phyloP scores from a whole-genome alignment of 1,284 basidiomycete genomes.

The Tilletia indica region DNA sequence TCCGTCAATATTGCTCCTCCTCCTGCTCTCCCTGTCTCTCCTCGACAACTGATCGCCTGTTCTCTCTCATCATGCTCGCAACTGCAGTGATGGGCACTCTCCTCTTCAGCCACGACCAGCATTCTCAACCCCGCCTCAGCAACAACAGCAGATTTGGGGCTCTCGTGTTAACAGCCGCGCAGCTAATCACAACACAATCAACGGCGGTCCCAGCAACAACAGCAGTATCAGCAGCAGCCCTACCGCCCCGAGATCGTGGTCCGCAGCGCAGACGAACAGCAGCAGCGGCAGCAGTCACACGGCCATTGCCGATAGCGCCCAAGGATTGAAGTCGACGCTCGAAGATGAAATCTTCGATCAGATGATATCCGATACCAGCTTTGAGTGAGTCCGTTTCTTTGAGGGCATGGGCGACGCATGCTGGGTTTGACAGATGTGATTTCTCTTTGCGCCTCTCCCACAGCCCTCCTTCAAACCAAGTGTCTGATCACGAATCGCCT shows the following conservation, averaged over 20 bases:
- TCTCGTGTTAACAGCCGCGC: slow-evolving; percentile 2
- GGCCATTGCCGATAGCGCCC: slow-evolving; percentile 18
- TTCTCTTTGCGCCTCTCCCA: slow-evolving; percentile 20
- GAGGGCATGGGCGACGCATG: not conserved
- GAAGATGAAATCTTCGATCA: slow-evolving; percentile 52
- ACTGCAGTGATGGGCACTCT: slow-evolving; percentile 11
- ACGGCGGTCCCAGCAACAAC: not conserved
- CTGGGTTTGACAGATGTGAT: too few relatives aligned
- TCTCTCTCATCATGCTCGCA: too few relatives aligned
- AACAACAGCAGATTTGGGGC: slow-evolving; percentile 11
- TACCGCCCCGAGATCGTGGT: not conserved
- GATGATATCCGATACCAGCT: slow-evolving; percentile 43
- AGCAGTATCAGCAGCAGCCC: not conserved
- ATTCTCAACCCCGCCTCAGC: not conserved
- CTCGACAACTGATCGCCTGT: too few relatives aligned
- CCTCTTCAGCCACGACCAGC: not conserved
- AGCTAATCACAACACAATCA: not conserved
- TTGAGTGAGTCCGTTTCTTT: slow-evolving; percentile 29
- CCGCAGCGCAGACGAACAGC: not conserved
- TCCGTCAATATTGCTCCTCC: too few relatives aligned
- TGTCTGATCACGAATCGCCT: slow-evolving; percentile 7
- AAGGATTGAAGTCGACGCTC: slow-evolving; percentile 28
- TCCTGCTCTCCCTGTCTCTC: too few relatives aligned
- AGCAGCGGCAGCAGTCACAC: slow-evolving; percentile 11
- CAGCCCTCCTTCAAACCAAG: slow-evolving; percentile 30